Evolutionary conservation across 306 rosid species (phyloP), one percentile per base, ranked within the genome.

Genomic region (Casuarina cunninghamiana): DNA sequence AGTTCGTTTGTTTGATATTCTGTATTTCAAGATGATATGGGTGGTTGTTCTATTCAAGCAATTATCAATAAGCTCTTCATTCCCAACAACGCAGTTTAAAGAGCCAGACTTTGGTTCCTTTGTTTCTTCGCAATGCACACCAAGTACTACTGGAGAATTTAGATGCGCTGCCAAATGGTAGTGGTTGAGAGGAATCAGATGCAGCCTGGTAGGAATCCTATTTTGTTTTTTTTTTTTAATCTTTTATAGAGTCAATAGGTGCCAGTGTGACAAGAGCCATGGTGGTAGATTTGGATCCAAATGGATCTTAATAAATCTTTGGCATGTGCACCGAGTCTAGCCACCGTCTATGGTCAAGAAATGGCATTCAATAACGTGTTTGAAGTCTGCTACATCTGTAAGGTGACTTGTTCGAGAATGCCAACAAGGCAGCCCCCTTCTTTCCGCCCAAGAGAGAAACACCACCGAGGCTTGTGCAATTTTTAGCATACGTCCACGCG

Each of bases 1-100:
- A 73, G 77, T 50, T 38, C 12, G 15, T 26, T 75, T 71, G 85
- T 74, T 78, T 88, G 86, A 48, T 69, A 48, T 78, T 74, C 6
- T 71, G 53, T 44, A 62, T 10, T 60, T 63, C 77, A 71, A 67
- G 81, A 72, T 79, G 69, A 63, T 69, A 42, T 63, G 46, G 17
- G 60, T 71, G 76, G 62, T 85, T 65, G 67, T 77, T 84, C 73
- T 73, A 46, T 72, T 73, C 72, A 10, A 72, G 45, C 63, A 39
- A 26, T 26, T 75, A 74, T 72, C 57, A 71, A 49, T 49, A 71
- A 48, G 11, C 5, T 10, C 10, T 39, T 71, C 57, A 50, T 48
- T 10, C 35, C 57, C 2, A 71, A 13, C 5, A 71, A 32, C 12
- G 6, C 43, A 12, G 11, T 66, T 66, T 17, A 17, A 16, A 41